Evolutionary conservation across 139 green algal genomes (phyloP), one percentile per base, ranked within the genome.

Genomic region (Coelastrella sp.): DNA sequence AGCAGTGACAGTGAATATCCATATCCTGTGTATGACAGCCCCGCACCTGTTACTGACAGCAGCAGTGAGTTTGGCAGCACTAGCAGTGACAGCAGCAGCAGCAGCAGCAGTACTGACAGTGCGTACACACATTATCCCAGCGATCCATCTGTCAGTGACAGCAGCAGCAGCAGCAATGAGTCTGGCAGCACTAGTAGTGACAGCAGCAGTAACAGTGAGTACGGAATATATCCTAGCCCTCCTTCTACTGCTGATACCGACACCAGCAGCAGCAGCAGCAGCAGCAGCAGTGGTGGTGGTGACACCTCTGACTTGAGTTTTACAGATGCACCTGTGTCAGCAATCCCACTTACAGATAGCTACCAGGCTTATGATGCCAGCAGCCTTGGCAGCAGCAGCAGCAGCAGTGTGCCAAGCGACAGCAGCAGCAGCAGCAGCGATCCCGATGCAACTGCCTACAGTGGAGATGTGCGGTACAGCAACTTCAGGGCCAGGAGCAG

Each of bases 241-340:
- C 32, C 32, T 47, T 7, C 20, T 47, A 23, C 13, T 61, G 54
- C 56, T 7, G 77, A 64, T 32, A 16, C 4, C 56, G 61, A 64
- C 79, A 84, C 17, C 78, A 73, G 56, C 78, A 84, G 56, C 79
- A 84, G 79, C 79, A 84, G 79, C 79, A 84, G 76, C 47, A 59
- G 32, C 78, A 71, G 78, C 76, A 64, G 76, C 16, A 47, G 32
- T 47, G 47, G 32, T 54, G 54, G 54, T 20, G 19, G 32, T 7
- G 5, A 10, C 8, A 19, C 13, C 16, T 11, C 13, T 71, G 64
- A 20, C 64, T 20, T 71, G 64, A 11, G 23, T 32, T 22, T 23
- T 56, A 58, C 23, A 19, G 32, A 8, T 60, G 59, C 20, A n/a
- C 56, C 56, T 56, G 78, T 68, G 10, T 68, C 59, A 56, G 78